These are phyloP conservation scores for Arthrobotrys sinensis DNA, from an alignment of 2,329 filamentous ascomycete genomes.

Conservation along the genomic window DNA sequence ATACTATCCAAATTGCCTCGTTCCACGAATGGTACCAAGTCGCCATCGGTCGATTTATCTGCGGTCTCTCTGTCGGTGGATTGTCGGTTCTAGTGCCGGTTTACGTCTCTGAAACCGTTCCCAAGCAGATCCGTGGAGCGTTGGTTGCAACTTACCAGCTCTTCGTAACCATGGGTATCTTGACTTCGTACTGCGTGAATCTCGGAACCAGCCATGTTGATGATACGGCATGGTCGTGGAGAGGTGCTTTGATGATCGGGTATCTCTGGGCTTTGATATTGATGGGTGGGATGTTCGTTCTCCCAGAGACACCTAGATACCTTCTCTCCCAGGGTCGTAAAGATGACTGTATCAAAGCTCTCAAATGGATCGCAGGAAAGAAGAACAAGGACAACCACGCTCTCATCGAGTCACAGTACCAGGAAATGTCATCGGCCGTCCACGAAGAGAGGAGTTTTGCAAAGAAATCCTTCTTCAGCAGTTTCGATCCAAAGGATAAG, in stretches of 20 bases:
- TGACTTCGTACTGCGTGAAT: slow-evolving; percentile 73
- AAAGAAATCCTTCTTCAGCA: slow-evolving; percentile 76
- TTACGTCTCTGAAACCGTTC: slow-evolving; percentile 79
- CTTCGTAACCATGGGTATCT: slow-evolving; percentile 79
- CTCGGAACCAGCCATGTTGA: slow-evolving; percentile 65
- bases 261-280: slow-evolving; percentile 74
- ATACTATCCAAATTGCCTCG: slow-evolving; percentile 77
- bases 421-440: slow-evolving; percentile 72
- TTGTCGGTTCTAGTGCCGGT: slow-evolving; percentile 77
- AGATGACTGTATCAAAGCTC: slow-evolving; percentile 61
- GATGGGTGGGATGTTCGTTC: slow-evolving; percentile 71
- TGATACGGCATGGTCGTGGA: slow-evolving; percentile 72
- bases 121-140: slow-evolving; percentile 76
- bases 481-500: slow-evolving; percentile 76
- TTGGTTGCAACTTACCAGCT: slow-evolving; percentile 78
- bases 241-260: slow-evolving; percentile 75
- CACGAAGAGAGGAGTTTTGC: slow-evolving; percentile 70
- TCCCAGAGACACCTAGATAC: slow-evolving; percentile 73
- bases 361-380: slow-evolving; percentile 63
- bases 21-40: slow-evolving; percentile 75
- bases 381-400: slow-evolving; percentile 61
- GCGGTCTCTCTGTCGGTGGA: slow-evolving; percentile 77
- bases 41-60: slow-evolving; percentile 77
- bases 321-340: slow-evolving; percentile 62
- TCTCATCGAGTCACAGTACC: slow-evolving; percentile 68